phyloP scores from a whole-genome alignment of 805 yeast species.

The Candida krabiensis region DNA sequence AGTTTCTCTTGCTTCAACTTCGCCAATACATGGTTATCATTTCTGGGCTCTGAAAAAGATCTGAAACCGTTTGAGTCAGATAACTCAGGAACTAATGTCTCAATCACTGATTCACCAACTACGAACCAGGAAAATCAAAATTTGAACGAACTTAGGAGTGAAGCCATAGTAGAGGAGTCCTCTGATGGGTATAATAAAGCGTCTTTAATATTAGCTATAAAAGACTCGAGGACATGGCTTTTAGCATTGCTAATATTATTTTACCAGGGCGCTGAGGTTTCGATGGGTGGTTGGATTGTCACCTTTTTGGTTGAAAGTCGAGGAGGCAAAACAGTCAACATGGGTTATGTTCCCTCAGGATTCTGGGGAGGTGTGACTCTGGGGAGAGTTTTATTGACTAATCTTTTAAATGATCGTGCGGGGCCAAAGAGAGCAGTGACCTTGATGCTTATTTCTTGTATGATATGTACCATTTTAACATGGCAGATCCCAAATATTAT shows the following conservation, averaged over 20 bases:
- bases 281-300: conserved; percentile 70
- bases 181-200: conserved; percentile 25
- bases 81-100: conserved; percentile 17
- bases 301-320: conserved; percentile 60
- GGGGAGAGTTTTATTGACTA: conserved; percentile 57
- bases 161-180: conserved; percentile 22
- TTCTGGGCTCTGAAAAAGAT: conserved; percentile 50
- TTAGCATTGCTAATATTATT: conserved; percentile 55
- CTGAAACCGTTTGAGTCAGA: conserved; percentile 35
- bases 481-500: conserved; percentile 49
- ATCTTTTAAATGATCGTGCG: conserved; percentile 34
- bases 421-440: conserved; percentile 48
- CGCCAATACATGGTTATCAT: conserved; percentile 41
- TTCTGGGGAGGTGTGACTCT: conserved; percentile 71
- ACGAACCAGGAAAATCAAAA: conserved; percentile 10
- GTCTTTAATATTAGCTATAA: conserved; percentile 40
- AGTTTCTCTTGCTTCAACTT: conserved; percentile 38
- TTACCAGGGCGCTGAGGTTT: conserved; percentile 69
- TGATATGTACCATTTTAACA: conserved; percentile 39
- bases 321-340: conserved; percentile 42
- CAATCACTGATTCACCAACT: conserved; percentile 1
- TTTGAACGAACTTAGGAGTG: no score
- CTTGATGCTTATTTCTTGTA: conserved; percentile 34
- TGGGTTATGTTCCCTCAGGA: conserved; percentile 69
- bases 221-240: conserved; percentile 42